A percentile compares a stretch with the other conserved stretches of the same genome.
These are phyloP conservation scores for Pythium guiyangense DNA, from an alignment of 352 stramenopile species.

Conservation along the genomic window DNA sequence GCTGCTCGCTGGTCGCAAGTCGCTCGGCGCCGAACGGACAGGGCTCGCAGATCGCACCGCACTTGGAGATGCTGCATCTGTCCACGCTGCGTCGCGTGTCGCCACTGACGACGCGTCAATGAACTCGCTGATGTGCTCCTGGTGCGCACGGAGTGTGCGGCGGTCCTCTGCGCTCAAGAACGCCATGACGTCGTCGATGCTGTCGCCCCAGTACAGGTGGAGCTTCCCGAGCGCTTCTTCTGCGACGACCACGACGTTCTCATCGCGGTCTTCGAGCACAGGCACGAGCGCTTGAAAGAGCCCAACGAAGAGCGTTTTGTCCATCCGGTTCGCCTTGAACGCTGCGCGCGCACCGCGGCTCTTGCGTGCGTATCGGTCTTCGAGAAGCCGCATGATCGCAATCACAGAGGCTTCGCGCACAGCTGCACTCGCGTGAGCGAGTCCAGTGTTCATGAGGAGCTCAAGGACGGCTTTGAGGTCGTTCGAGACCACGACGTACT, in stretches of 20 bases:
- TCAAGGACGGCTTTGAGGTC: conserved; percentile 53
- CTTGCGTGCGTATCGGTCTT: conserved; percentile 41
- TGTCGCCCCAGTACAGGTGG: conserved; percentile 43
- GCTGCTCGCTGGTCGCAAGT: background rate
- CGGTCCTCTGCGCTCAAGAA: conserved; percentile 69
- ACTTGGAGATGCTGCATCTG: too few relatives aligned
- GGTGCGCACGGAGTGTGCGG: conserved; percentile 40
- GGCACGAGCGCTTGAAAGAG: conserved; percentile 60
- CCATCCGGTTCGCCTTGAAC: conserved; percentile 22
- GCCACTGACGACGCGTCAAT: conserved; percentile 17
- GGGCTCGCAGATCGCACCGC: too few relatives aligned
- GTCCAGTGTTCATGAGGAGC: conserved; percentile 56
- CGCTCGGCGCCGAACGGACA: too few relatives aligned
- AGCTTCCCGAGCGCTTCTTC: conserved; percentile 68
- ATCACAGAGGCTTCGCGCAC: conserved; percentile 52
- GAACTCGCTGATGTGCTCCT: conserved; percentile 48
- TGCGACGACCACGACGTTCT: conserved; percentile 53
- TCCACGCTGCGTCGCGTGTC: too few relatives aligned
- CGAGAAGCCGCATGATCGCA: conserved; percentile 42
- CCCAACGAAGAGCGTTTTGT: conserved; percentile 45
- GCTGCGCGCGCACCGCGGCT: background rate
- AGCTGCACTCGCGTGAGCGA: conserved; percentile 29
- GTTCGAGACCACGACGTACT: conserved; percentile 52
- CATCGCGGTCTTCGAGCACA: conserved; percentile 47
- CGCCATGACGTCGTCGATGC: conserved; percentile 38